These are phyloP conservation scores for Dictyostelium citrinum DNA, from an alignment of 78 protist genomes.

Conservation along the genomic window DNA sequence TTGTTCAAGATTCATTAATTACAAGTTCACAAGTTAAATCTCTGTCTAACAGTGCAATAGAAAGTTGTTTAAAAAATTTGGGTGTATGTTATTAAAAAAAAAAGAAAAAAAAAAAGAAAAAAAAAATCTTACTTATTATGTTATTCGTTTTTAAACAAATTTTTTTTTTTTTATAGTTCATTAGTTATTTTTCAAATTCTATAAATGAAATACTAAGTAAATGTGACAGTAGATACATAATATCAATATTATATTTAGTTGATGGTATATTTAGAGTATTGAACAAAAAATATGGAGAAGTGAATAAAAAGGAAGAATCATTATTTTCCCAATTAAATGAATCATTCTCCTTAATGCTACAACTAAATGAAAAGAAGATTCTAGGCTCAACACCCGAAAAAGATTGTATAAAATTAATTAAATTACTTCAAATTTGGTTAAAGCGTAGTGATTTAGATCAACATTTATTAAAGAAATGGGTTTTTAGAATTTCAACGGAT, in stretches of 20 bases:
- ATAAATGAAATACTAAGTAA: background rate
- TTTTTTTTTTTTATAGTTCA: background rate
- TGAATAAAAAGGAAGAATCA: background rate
- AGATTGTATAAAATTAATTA: background rate
- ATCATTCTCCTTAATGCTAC: background rate
- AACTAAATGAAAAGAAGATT: background rate
- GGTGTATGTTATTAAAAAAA: background rate
- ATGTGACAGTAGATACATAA: background rate
- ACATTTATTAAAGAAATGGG: background rate
- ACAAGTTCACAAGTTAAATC: background rate
- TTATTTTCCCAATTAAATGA: background rate
- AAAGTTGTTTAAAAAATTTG: background rate
- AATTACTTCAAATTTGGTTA: slow-evolving; percentile 1
- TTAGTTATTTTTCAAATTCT: slow-evolving; percentile 9
- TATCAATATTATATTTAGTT: slow-evolving; percentile 1
- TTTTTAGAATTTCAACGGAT: background rate
- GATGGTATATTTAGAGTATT: slow-evolving; percentile 2
- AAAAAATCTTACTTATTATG: background rate
- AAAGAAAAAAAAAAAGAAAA: background rate
- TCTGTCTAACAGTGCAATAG: background rate
- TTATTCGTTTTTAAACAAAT: too few species aligned
- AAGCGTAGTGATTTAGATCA: background rate
- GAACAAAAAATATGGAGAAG: background rate
- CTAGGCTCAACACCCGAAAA: background rate
- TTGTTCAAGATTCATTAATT: background rate